These are phyloP conservation scores for Auriscalpium orientale DNA, from an alignment of 768 basidiomycete genomes.

Conservation along the genomic window DNA sequence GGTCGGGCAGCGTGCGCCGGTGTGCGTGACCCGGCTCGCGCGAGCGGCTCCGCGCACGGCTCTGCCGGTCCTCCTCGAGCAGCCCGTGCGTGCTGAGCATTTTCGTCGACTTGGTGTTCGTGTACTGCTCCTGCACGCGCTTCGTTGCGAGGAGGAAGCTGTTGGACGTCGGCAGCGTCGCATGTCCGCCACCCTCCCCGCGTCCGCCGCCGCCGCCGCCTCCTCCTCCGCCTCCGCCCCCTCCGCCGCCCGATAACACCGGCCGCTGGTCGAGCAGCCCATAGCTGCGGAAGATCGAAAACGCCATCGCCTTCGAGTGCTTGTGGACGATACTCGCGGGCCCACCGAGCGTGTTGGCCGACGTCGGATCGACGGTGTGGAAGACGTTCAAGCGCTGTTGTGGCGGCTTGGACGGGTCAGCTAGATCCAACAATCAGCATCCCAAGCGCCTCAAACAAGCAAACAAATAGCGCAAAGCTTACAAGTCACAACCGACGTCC, in stretches of 20 bases:
- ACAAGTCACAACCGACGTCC: conserved; percentile 9
- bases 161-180: conserved; percentile 8
- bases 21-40: background rate
- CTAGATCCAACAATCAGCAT: conserved; percentile 21
- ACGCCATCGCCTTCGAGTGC: conserved; percentile 72
- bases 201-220: conserved; percentile 7
- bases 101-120: conserved; percentile 65
- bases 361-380: conserved; percentile 44
- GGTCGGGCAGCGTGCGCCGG: background rate
- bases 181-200: background rate
- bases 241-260: conserved; percentile 9
- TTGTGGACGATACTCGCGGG: conserved; percentile 71
- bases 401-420: conserved; percentile 47
- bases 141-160: conserved; percentile 62
- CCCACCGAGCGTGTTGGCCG: conserved; percentile 37
- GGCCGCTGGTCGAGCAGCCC: conserved; percentile 20
- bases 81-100: conserved; percentile 63
- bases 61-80: conserved; percentile 36
- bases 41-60: conserved; percentile 5
- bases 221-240: conserved; percentile 6
- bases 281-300: conserved; percentile 70
- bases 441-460: conserved; percentile 1
- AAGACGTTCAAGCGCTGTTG: conserved; percentile 64
- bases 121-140: conserved; percentile 72
- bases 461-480: background rate